A percentile compares a stretch with the other conserved stretches of the same genome.
Conservation (phyloP, 164 flowering plant genomes). For the Brasenia schreberi region DNA sequence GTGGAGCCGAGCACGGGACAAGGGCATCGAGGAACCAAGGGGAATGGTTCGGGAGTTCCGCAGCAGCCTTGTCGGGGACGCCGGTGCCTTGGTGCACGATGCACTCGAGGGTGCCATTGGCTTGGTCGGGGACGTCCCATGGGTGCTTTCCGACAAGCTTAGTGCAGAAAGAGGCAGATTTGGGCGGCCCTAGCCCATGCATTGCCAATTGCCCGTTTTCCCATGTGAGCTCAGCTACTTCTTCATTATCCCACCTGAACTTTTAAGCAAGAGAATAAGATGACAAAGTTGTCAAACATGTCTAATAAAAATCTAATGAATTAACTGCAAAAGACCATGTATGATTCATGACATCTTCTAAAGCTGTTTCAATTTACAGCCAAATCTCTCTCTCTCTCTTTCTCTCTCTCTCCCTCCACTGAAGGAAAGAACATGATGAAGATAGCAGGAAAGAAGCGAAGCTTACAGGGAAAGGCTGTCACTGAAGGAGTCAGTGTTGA, state of each 20-base stretch:
- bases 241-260: constrained; percentile 28
- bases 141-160: not conserved
- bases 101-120: constrained; percentile 72
- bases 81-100: constrained; percentile 41
- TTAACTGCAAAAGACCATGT: not conserved
- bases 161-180: constrained; percentile 7
- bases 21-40: constrained; percentile 56
- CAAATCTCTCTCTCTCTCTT: too few species aligned
- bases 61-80: constrained; percentile 6
- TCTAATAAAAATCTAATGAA: too few species aligned
- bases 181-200: constrained; percentile 66
- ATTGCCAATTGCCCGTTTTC: constrained; percentile 70
- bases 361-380: too few species aligned
- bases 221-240: constrained; percentile 83
- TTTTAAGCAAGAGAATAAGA: not conserved
- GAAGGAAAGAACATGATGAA: not conserved
- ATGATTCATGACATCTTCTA: too few species aligned
- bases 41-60: not conserved
- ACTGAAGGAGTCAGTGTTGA: not conserved
- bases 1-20: constrained; percentile 40
- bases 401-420: too few species aligned
- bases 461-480: not conserved
- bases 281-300: too few species aligned
- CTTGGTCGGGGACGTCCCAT: not conserved
- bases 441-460: not conserved